Evolutionary conservation across 208 protist species (phyloP), one percentile per base, ranked within the genome.

Genomic region (Phytomonas sp.): DNA sequence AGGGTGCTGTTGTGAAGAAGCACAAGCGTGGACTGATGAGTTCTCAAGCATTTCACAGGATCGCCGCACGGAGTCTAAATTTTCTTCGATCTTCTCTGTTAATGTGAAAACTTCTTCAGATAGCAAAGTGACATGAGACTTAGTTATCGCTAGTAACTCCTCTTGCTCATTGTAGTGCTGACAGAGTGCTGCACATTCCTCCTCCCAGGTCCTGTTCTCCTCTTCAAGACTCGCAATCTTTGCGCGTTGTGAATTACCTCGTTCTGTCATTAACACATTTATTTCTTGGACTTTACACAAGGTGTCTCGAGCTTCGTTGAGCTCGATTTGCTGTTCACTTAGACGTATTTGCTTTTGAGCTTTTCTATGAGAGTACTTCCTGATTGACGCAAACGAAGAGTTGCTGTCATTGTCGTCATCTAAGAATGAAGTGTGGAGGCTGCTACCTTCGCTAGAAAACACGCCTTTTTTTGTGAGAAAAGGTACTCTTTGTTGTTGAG

Each of bases 151-250:
- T 26, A 56, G 45, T 56, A 56, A 19, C 45, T 56, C 45, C 5
- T 78, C 65, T 29, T 81, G 74, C 2, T 69, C 71, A 11, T 60
- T 73, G n/a, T 82, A 29, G 33, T 74, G 73, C 29, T 79, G 79
- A 60, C 42, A 67, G n/a, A 85, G 67, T 3, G 64, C 75, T 6
- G 67, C 60, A 63, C 87, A 86, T 52, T 84, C 82, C 40, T 77
- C 69, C 67, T 94, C 80, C 91, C 91, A 96, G 31, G 79, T 60
- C 14, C 26, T 52, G n/a, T 74, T 74, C 73, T 96, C 91, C 60
- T 93, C 83, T 36, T 79, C 70, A 14, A 82, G 65, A 34, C 66
- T 71, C 26, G 72, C 59, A 14, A 84, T 36, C 29, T 73, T 60
- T 32, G 68, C 60, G 6, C 72, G 49, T 64, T 85, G 79, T 31